Evolutionary conservation across 2,329 filamentous ascomycete genomes (phyloP), one percentile per base, ranked within the genome.

Genomic region (Eutypella sp.): DNA sequence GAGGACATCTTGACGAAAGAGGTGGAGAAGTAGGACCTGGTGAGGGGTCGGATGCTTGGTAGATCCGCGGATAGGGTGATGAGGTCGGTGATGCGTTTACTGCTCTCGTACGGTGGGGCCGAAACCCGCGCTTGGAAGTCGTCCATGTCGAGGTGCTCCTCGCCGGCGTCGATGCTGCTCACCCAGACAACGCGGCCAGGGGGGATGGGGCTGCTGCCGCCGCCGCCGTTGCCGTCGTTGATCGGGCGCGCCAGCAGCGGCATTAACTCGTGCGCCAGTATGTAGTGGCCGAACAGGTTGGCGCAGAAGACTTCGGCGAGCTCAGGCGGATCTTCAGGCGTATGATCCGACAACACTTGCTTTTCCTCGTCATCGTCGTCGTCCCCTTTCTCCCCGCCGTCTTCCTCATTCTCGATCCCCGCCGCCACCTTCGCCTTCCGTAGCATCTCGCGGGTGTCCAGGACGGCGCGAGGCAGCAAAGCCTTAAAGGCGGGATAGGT

Each of bases 221-320:
- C 52, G 34, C 58, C 56, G 13, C 29, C 16, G 16, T n/a, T 13
- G 11, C 71, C 61, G 33, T 67, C 52, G 46, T 67, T 52, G 34
- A 58, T 56, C 15, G 66, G 59, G 42, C 80, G 71, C 57, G 72
- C 69, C 56, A 99, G 76, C 10, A 96, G 72, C 0, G 89, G 85
- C 54, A 86, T 76, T 10, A 97, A 76, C 60, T 85, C 82, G 64
- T 96, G 91, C 15, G 81, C 81, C 20, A 99, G 81, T 59, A 96
- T 70, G 64, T 99, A 97, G 69, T 99, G 93, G 0, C 93, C 93
- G 62, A 99, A 97, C 24, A 96, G 78, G 61, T 97, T 97, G 41
- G 92, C 85, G 63, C 85, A 86, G 64, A 97, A 99, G 16, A 96
- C 82, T 54, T 89, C 77, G 3, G 89, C 91, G 1, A 99, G 70